phyloP scores from a whole-genome alignment of 2,329 filamentous ascomycete species.

The Escovopsis sp. region DNA sequence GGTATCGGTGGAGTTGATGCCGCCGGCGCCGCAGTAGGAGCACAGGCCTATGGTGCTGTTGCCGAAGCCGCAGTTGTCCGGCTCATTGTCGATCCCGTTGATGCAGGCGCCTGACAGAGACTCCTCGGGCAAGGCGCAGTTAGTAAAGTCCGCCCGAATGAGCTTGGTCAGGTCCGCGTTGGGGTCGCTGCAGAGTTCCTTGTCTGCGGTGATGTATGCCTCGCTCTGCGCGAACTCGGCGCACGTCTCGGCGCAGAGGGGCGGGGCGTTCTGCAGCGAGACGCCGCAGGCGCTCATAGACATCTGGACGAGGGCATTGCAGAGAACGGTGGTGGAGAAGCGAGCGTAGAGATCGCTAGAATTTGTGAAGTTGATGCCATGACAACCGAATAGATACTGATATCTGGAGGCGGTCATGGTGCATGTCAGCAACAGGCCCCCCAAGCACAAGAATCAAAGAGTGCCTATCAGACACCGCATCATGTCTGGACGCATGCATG shows the following conservation, averaged over 20 bases:
- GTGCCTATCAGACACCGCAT: no score
- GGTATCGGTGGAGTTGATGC: conserved; percentile 83
- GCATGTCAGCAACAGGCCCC: not conserved
- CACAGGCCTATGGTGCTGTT: conserved; percentile 63
- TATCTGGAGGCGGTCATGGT: conserved; percentile 47
- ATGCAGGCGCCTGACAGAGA: conserved; percentile 67
- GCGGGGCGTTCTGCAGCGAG: conserved; percentile 45
- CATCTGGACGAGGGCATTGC: conserved; percentile 86
- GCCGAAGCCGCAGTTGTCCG: conserved; percentile 71
- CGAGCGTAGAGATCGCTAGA: conserved; percentile 76
- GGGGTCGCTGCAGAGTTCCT: conserved; percentile 53
- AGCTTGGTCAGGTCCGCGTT: conserved; percentile 52
- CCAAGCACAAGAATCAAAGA: no score
- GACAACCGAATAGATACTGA: conserved; percentile 64
- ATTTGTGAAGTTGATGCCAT: conserved; percentile 59
- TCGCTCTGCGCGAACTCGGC: conserved; percentile 80
- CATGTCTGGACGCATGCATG: no score
- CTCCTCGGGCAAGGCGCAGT: conserved; percentile 69
- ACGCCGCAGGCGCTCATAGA: conserved; percentile 58
- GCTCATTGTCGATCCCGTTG: conserved; percentile 62
- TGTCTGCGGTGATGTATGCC: conserved; percentile 64
- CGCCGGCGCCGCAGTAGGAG: conserved; percentile 69
- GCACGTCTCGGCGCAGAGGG: conserved; percentile 82
- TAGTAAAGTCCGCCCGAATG: conserved; percentile 83
- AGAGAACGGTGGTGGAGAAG: conserved; percentile 82